Evolutionary conservation across 371 early-diverging fungal species (phyloP).

Genomic region (Circinella umbellata): DNA sequence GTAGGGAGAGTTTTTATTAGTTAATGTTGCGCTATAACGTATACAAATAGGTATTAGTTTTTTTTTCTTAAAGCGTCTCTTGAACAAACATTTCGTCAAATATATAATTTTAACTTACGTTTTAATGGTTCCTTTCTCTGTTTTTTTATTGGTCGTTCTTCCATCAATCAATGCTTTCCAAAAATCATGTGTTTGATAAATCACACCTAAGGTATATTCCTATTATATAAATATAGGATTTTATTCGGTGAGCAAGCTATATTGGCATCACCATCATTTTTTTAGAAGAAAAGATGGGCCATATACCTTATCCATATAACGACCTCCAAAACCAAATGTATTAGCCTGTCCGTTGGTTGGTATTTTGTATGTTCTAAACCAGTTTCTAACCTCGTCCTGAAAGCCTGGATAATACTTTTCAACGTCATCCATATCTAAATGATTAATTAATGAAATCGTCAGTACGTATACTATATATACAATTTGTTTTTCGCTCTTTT

Average conservation of each 20-base stretch:
- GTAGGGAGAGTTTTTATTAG: slow-evolving; percentile 5
- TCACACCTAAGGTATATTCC: background rate
- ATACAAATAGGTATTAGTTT: slow-evolving; percentile 2
- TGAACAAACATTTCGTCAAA: background rate
- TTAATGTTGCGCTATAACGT: background rate
- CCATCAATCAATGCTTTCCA: slow-evolving; percentile 17
- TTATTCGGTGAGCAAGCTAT: too few species aligned
- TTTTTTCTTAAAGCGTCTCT: background rate
- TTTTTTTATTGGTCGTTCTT: background rate
- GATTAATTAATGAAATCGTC: too few species aligned
- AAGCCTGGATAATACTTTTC: slow-evolving; percentile 9
- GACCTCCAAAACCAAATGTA: slow-evolving; percentile 7
- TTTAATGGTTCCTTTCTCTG: background rate
- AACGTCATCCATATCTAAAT: slow-evolving; percentile 12
- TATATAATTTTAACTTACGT: slow-evolving; percentile 1
- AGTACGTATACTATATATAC: too few species aligned
- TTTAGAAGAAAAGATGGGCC: too few species aligned
- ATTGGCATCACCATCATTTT: too few species aligned
- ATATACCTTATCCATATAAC: slow-evolving; percentile 9
- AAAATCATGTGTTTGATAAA: slow-evolving; percentile 4
- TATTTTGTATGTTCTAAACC: slow-evolving; percentile 14
- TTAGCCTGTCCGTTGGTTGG: slow-evolving; percentile 7
- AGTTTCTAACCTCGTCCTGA: background rate
- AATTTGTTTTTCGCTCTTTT: background rate
- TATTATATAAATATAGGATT: background rate